A percentile compares a stretch with the other conserved stretches of the same genome.
phyloP scores from a whole-genome alignment of 2,329 filamentous ascomycete genomes.

The Penicillium sp. region DNA sequence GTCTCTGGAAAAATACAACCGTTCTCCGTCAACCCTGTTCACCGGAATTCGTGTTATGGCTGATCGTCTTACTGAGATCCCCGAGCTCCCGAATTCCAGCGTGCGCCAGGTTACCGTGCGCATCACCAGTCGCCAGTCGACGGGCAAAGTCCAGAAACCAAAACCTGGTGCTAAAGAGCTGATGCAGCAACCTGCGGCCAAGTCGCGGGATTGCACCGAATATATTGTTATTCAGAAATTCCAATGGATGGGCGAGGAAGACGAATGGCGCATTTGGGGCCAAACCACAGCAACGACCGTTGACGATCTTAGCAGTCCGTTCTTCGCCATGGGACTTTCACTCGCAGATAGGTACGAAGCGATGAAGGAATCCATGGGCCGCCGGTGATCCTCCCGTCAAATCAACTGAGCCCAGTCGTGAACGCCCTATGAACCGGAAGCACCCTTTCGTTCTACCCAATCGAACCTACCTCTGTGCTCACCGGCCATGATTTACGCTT shows the following conservation, averaged over 20 bases:
- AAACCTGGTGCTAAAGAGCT: neutral
- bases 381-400: neutral
- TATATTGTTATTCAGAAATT: constrained; percentile 58
- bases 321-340: constrained; percentile 41
- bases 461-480: neutral
- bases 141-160: constrained; percentile 27
- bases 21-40: constrained; percentile 42
- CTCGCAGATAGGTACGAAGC: constrained; percentile 41
- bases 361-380: constrained; percentile 31
- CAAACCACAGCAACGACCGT: constrained; percentile 49
- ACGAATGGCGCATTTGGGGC: constrained; percentile 58
- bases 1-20: constrained; percentile 44
- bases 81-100: constrained; percentile 43
- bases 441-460: neutral
- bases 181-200: constrained; percentile 27
- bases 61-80: constrained; percentile 49
- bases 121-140: constrained; percentile 45
- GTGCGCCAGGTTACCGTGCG: constrained; percentile 47
- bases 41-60: constrained; percentile 45
- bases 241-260: constrained; percentile 46
- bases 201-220: constrained; percentile 52
- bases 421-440: neutral
- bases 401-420: neutral
- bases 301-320: constrained; percentile 42
- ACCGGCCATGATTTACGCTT: neutral